Percentiles rank a stretch among this genome's conserved stretches.
Evolutionary conservation across 306 rosid genomes (phyloP).

Genomic region (Corylus heterophylla): DNA sequence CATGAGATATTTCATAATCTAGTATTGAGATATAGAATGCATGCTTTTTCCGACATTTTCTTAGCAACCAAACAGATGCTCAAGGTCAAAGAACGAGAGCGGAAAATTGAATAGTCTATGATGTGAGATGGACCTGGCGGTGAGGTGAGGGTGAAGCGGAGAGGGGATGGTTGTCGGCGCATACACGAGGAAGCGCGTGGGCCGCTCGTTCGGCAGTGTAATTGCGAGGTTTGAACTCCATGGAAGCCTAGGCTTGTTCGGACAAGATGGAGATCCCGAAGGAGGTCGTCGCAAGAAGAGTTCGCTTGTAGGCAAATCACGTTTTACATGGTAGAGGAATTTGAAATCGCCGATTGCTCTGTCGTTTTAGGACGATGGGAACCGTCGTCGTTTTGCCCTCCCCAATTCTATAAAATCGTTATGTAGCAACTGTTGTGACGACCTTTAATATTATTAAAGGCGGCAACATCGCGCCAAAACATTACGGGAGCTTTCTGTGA

Average conservation of each 20-base stretch:
- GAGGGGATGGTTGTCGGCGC: conserved; percentile 61
- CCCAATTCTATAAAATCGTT: neutral
- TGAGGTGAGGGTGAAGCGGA: conserved; percentile 33
- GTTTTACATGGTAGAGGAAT: too few species aligned
- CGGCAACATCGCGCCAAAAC: too few species aligned
- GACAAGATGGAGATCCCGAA: neutral
- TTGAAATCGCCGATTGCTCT: neutral
- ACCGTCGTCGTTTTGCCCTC: neutral
- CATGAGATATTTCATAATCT: neutral
- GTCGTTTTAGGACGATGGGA: neutral
- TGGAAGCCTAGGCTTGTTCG: conserved; percentile 27
- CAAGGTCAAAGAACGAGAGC: neutral
- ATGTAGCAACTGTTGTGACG: too few species aligned
- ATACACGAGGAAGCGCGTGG: conserved; percentile 62
- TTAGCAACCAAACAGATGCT: conserved; percentile 22
- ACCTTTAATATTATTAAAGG: too few species aligned
- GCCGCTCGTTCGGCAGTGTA: conserved; percentile 55
- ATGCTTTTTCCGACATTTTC: conserved; percentile 5
- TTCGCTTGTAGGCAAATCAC: too few species aligned
- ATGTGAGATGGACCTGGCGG: conserved; percentile 45
- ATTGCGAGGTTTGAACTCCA: conserved; percentile 85
- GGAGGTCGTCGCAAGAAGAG: neutral
- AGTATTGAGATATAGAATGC: neutral
- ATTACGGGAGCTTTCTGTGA: too few species aligned
- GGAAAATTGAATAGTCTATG: neutral